phyloP scores from a whole-genome alignment of 1,284 basidiomycete genomes.

The Thecaphora thlaspeos region DNA sequence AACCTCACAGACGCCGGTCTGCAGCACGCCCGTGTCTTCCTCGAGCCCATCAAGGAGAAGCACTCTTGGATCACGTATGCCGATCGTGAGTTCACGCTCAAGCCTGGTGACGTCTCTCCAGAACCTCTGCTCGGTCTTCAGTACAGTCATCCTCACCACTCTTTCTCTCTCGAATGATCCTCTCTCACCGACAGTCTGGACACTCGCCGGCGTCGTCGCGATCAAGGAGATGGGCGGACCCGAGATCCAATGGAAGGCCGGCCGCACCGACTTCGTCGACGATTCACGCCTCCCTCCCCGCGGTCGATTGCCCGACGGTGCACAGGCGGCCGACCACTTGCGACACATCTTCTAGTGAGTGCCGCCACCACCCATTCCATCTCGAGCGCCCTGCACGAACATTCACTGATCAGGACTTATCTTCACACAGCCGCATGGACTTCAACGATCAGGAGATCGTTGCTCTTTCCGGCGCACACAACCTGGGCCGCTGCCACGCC shows the following conservation, averaged over 20 bases:
- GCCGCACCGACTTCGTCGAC: slow-evolving; percentile 61
- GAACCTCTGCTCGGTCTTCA: no score
- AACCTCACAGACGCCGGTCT: slow-evolving; percentile 60
- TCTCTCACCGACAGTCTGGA: slow-evolving; percentile 47
- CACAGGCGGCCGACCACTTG: slow-evolving; percentile 61
- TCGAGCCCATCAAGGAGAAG: slow-evolving; percentile 62
- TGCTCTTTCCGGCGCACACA: slow-evolving; percentile 64
- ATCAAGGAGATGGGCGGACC: slow-evolving; percentile 63
- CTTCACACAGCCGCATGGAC: slow-evolving; percentile 63
- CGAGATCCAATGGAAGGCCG: slow-evolving; percentile 60
- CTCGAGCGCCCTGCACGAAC: no score
- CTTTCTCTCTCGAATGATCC: background rate
- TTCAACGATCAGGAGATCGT: slow-evolving; percentile 65
- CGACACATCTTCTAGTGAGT: slow-evolving; percentile 62
- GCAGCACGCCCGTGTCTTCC: slow-evolving; percentile 62
- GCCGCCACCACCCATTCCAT: no score
- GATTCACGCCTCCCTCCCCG: slow-evolving; percentile 58
- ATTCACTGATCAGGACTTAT: no score
- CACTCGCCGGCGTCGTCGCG: slow-evolving; percentile 61
- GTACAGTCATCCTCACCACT: background rate
- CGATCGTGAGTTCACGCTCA: slow-evolving; percentile 46
- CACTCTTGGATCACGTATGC: slow-evolving; percentile 63
- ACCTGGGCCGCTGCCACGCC: slow-evolving; percentile 59
- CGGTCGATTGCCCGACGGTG: slow-evolving; percentile 62
- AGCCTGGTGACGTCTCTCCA: background rate